Evolutionary conservation across 2,329 filamentous ascomycete species (phyloP).

Genomic region (Paraphaeosphaeria minitans): DNA sequence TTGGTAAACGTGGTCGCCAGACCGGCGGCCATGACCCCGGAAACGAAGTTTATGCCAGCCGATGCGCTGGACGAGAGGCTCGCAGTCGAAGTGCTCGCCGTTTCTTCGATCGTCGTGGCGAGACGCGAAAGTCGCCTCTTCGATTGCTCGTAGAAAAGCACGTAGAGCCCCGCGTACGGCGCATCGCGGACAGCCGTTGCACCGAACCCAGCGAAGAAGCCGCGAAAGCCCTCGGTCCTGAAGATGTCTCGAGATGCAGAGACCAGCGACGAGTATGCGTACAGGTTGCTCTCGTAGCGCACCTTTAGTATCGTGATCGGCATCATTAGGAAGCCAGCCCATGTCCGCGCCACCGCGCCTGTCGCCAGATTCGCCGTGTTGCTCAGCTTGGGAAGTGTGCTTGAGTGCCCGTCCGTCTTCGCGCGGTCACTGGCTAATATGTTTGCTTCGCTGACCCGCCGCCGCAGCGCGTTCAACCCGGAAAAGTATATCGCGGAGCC

Average conservation of each 20-base stretch:
- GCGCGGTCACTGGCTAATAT: conserved; percentile 26
- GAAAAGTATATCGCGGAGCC: conserved; percentile 95
- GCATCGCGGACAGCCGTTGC: conserved; percentile 92
- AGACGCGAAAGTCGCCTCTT: conserved; percentile 65
- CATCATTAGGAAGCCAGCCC: conserved; percentile 91
- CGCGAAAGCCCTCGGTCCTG: conserved; percentile 72
- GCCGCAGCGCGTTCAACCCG: conserved; percentile 81
- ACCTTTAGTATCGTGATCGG: conserved; percentile 96
- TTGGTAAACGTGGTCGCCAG: conserved; percentile 89
- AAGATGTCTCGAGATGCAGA: conserved; percentile 77
- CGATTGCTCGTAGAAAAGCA: conserved; percentile 87
- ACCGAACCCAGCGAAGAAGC: conserved; percentile 92
- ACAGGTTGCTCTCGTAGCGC: conserved; percentile 87
- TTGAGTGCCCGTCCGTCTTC: conserved; percentile 56
- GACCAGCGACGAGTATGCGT: conserved; percentile 77
- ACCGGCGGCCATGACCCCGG: conserved; percentile 79
- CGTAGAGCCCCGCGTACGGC: conserved; percentile 95
- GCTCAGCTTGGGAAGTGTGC: conserved; percentile 78
- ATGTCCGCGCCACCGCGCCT: conserved; percentile 80
- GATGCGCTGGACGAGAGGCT: conserved; percentile 49
- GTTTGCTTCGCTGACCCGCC: conserved; percentile 59
- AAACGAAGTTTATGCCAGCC: conserved; percentile 81
- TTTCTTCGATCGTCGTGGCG: conserved; percentile 38
- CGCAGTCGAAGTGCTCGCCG: conserved; percentile 24
- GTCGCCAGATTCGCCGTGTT: conserved; percentile 85